phyloP scores from a whole-genome alignment of 2,329 filamentous ascomycete species.

The Arthrobotrys entomopaga region DNA sequence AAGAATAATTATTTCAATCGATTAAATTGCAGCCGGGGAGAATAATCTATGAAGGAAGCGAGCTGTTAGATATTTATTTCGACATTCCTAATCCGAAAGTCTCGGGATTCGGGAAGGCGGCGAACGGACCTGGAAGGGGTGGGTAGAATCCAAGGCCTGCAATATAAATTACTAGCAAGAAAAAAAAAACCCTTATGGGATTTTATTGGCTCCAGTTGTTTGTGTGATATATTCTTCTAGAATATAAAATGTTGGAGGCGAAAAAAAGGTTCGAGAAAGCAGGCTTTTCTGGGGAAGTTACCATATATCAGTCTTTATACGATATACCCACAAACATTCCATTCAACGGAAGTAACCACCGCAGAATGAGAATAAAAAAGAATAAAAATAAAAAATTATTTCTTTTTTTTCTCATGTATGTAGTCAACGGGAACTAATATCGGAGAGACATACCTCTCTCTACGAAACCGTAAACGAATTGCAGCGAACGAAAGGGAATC shows the following conservation, averaged over 20 bases:
- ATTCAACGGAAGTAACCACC: too few species aligned
- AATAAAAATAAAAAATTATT: constrained; percentile 30
- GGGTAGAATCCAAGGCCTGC: neutral
- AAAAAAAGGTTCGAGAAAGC: constrained; percentile 17
- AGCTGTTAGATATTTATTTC: constrained; percentile 27
- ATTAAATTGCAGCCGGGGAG: constrained; percentile 7
- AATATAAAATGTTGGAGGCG: constrained; percentile 37
- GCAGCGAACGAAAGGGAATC: constrained; percentile 18
- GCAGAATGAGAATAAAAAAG: too few species aligned
- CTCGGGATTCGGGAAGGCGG: constrained; percentile 49
- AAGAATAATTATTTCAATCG: constrained; percentile 28
- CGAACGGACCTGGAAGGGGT: constrained; percentile 39
- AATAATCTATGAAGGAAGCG: constrained; percentile 37
- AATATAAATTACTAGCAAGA: neutral
- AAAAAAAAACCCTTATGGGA: too few species aligned
- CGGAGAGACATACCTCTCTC: constrained; percentile 32
- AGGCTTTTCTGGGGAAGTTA: constrained; percentile 9
- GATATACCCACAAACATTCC: constrained; percentile 5
- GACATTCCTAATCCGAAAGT: constrained; percentile 53
- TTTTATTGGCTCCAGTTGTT: constrained; percentile 4
- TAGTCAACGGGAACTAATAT: constrained; percentile 50
- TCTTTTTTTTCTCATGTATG: constrained; percentile 49
- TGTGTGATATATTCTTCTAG: constrained; percentile 1
- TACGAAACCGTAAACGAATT: constrained; percentile 32
- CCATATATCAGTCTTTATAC: constrained; percentile 38